A percentile compares a stretch with the other conserved stretches of the same genome.
phyloP scores from a whole-genome alignment of 352 stramenopile species.

The Phytophthora boehmeriae region DNA sequence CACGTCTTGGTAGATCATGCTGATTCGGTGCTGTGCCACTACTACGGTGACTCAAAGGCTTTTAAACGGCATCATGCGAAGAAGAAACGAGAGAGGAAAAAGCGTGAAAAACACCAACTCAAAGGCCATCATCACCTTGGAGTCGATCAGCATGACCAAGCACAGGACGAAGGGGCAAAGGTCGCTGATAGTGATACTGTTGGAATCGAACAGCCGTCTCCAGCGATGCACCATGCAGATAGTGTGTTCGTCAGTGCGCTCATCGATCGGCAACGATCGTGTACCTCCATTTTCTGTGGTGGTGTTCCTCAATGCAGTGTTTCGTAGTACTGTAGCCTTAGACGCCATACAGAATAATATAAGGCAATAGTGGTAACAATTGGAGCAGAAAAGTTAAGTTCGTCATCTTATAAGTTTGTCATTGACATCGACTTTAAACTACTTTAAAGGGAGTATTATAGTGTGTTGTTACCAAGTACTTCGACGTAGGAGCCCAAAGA shows the following conservation, averaged over 20 bases:
- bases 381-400: no score
- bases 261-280: conserved; percentile 39
- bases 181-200: conserved; percentile 6
- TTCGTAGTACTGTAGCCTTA: conserved; percentile 25
- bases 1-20: conserved; percentile 58
- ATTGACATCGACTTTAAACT: no score
- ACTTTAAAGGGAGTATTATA: no score
- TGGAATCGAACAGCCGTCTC: conserved; percentile 9
- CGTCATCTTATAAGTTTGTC: no score
- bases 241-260: conserved; percentile 28
- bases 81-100: conserved; percentile 44
- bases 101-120: conserved; percentile 33
- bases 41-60: conserved; percentile 72
- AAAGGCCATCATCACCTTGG: conserved; percentile 7
- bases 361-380: not conserved
- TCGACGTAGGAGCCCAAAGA: no score
- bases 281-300: conserved; percentile 37
- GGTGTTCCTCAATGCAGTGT: conserved; percentile 34
- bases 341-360: conserved; percentile 6
- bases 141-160: conserved; percentile 20
- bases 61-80: conserved; percentile 71
- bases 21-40: conserved; percentile 73
- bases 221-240: conserved; percentile 9
- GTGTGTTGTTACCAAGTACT: no score
- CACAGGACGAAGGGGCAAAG: conserved; percentile 17